phyloP scores from a whole-genome alignment of 306 rosid genomes.

The Canavalia ensiformis region DNA sequence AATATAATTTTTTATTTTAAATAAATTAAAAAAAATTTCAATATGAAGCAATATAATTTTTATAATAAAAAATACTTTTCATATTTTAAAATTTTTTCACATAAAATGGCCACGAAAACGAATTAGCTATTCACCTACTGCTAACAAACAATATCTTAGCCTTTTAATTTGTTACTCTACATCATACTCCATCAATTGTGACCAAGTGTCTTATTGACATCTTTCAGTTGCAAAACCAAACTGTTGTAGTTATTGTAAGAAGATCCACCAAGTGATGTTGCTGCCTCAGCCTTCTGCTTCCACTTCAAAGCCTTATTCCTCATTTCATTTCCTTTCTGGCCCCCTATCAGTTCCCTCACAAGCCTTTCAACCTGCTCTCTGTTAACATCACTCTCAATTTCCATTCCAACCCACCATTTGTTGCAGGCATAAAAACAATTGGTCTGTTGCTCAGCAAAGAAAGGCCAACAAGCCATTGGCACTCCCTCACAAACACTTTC shows the following conservation, averaged over 20 bases:
- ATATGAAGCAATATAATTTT: too few relatives aligned
- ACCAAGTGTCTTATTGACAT: background rate
- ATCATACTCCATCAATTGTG: background rate
- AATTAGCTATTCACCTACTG: too few relatives aligned
- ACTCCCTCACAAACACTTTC: conserved; percentile 58
- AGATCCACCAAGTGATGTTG: conserved; percentile 52
- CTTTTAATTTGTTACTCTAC: too few relatives aligned
- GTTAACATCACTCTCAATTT: conserved; percentile 50
- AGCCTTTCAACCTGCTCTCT: conserved; percentile 54
- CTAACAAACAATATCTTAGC: too few relatives aligned
- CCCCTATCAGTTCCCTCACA: conserved; percentile 54
- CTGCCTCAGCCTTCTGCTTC: conserved; percentile 52
- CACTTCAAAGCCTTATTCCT: conserved; percentile 45
- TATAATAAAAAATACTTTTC: too few relatives aligned
- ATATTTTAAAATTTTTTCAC: too few relatives aligned
- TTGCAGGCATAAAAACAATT: conserved; percentile 51
- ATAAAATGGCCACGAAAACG: too few relatives aligned
- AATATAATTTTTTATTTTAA: too few relatives aligned
- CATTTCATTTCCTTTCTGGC: conserved; percentile 50
- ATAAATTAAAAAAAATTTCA: too few relatives aligned
- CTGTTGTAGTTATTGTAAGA: conserved; percentile 41
- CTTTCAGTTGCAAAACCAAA: conserved; percentile 44
- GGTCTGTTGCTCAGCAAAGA: conserved; percentile 58
- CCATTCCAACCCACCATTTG: conserved; percentile 56
- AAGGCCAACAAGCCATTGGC: conserved; percentile 53